Evolutionary conservation across 192 early-diverging fungal species (phyloP).

Genomic region (Backusella tarrabulga): DNA sequence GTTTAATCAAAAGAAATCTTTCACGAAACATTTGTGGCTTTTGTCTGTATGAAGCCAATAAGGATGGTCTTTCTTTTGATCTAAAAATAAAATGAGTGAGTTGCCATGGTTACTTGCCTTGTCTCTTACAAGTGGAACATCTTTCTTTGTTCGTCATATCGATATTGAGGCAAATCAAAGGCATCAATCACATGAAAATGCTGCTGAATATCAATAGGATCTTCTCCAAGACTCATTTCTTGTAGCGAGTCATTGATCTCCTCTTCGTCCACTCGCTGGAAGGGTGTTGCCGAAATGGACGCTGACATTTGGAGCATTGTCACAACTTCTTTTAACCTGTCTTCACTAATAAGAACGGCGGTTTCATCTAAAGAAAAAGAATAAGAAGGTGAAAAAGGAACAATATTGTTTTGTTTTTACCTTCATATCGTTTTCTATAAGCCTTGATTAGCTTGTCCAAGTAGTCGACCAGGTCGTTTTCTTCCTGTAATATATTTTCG

Average conservation of each 20-base stretch:
- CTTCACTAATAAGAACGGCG: conserved; percentile 37
- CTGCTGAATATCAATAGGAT: conserved; percentile 50
- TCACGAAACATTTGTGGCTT: conserved; percentile 72
- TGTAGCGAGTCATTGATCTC: conserved; percentile 13
- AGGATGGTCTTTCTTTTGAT: conserved; percentile 18
- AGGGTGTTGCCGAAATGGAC: conserved; percentile 14
- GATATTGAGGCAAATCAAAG: conserved; percentile 69
- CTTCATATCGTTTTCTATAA: conserved; percentile 68
- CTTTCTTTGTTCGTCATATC: conserved; percentile 64
- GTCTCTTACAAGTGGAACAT: conserved; percentile 44
- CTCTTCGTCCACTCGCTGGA: neutral
- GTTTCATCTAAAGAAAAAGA: conserved; percentile 14
- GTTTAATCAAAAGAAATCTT: conserved; percentile 75
- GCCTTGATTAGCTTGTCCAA: conserved; percentile 69
- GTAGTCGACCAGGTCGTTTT: conserved; percentile 52
- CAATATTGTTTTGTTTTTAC: conserved; percentile 34
- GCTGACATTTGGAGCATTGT: conserved; percentile 44
- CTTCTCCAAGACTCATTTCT: conserved; percentile 9
- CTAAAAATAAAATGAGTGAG: conserved; percentile 8
- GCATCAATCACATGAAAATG: conserved; percentile 71
- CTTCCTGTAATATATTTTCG: conserved; percentile 50
- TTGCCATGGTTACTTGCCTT: neutral
- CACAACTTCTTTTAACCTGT: conserved; percentile 51
- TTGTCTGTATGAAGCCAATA: conserved; percentile 61
- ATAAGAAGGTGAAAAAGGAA: neutral